Conservation (phyloP, 2,329 filamentous ascomycete genomes). For the Sporothrix luriei region DNA sequence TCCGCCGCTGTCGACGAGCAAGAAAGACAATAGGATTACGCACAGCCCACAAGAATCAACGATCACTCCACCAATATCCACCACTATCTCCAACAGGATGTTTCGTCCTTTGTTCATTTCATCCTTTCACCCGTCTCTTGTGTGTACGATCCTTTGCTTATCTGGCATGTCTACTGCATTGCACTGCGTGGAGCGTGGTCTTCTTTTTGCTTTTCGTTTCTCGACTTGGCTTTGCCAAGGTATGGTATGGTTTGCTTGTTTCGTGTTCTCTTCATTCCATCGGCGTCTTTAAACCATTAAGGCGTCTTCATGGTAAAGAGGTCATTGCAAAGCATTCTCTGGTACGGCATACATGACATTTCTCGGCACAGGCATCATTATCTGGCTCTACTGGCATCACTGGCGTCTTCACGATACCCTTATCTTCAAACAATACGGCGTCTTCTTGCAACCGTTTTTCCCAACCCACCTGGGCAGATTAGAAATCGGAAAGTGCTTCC, state of each 20-base stretch:
- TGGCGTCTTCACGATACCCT: conserved; percentile 17
- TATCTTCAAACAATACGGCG: background rate
- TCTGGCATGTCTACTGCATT: conserved; percentile 11
- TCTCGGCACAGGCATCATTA: background rate
- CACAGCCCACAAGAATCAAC: background rate
- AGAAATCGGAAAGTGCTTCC: conserved; percentile 21
- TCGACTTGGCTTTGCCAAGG: background rate
- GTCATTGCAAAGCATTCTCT: conserved; percentile 8
- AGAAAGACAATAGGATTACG: conserved; percentile 22
- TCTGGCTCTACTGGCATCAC: background rate
- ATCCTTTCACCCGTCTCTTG: background rate
- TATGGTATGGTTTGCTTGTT: background rate
- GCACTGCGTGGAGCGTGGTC: conserved; percentile 9
- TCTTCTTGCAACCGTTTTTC: background rate
- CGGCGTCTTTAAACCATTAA: conserved; percentile 9
- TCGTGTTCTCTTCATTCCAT: background rate
- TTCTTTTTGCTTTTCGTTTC: background rate
- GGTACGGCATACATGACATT: background rate
- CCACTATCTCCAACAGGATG: background rate
- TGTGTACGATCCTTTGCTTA: conserved; percentile 13
- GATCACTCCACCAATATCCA: background rate
- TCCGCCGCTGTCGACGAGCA: background rate
- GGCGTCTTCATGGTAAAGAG: background rate
- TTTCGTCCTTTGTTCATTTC: too few relatives aligned
- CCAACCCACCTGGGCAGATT: background rate